A percentile compares a stretch with the other conserved stretches of the same genome.
phyloP scores from a whole-genome alignment of 352 stramenopile genomes.

The Phytophthora nicotianae region DNA sequence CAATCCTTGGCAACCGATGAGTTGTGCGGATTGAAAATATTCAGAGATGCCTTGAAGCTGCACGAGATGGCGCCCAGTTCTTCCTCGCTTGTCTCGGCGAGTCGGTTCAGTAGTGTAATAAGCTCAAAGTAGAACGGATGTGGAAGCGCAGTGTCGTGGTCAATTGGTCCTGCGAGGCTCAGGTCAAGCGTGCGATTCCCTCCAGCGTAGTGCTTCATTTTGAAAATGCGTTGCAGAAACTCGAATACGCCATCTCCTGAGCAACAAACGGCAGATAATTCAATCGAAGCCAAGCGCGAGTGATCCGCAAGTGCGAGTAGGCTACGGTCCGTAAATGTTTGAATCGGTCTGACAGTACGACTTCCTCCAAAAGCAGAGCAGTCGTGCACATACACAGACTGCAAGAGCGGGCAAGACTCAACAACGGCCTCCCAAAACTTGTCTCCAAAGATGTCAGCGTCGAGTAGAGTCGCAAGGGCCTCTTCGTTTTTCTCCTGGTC shows the following conservation, averaged over 20 bases:
- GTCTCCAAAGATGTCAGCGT: slow-evolving; percentile 41
- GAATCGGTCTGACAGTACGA: slow-evolving; percentile 31
- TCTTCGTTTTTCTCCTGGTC: slow-evolving; percentile 43
- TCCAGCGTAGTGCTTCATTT: slow-evolving; percentile 13
- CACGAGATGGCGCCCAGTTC: slow-evolving; percentile 19
- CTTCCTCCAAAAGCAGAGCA: slow-evolving; percentile 36
- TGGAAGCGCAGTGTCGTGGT: slow-evolving; percentile 19
- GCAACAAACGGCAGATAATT: slow-evolving; percentile 38
- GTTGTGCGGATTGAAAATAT: slow-evolving; percentile 30
- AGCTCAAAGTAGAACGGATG: slow-evolving; percentile 45
- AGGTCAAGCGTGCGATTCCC: slow-evolving; percentile 24
- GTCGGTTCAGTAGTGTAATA: slow-evolving; percentile 26
- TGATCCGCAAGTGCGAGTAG: slow-evolving; percentile 40
- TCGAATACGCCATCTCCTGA: slow-evolving; percentile 44
- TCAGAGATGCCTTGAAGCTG: slow-evolving; percentile 27
- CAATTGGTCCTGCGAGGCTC: slow-evolving; percentile 37
- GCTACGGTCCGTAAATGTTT: slow-evolving; percentile 39
- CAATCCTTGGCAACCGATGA: slow-evolving; percentile 26
- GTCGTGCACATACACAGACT: slow-evolving; percentile 33
- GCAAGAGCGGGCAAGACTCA: slow-evolving; percentile 34
- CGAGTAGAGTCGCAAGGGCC: slow-evolving; percentile 12
- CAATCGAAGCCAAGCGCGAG: slow-evolving; percentile 29
- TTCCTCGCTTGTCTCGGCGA: slow-evolving; percentile 22
- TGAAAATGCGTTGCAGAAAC: slow-evolving; percentile 40
- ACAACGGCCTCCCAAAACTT: slow-evolving; percentile 39